These are phyloP conservation scores for Saturnispora besseyi DNA, from an alignment of 805 yeast species.

Conservation along the genomic window DNA sequence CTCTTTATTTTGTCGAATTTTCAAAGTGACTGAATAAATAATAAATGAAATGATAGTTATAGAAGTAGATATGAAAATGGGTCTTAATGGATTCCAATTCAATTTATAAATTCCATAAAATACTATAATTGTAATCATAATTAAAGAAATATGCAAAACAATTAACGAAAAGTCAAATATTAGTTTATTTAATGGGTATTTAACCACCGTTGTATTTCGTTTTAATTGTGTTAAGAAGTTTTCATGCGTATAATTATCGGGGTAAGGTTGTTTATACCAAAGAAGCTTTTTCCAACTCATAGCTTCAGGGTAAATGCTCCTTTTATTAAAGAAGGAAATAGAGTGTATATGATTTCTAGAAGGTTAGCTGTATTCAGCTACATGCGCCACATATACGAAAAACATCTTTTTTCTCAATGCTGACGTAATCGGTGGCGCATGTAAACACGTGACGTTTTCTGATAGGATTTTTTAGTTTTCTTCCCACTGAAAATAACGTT, in stretches of 20 bases:
- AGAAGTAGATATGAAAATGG: slow-evolving; percentile 29
- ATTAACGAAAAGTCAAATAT: slow-evolving; percentile 63
- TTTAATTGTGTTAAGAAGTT: slow-evolving; percentile 74
- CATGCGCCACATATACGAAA: no score
- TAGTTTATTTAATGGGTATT: slow-evolving; percentile 55
- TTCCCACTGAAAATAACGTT: no score
- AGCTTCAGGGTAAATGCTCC: no score
- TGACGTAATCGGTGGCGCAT: no score
- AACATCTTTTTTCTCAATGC: no score
- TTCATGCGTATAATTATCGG: slow-evolving; percentile 83
- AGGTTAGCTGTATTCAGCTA: no score
- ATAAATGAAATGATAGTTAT: slow-evolving; percentile 31
- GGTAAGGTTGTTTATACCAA: slow-evolving; percentile 78
- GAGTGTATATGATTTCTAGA: no score
- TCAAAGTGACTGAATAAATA: slow-evolving; percentile 23
- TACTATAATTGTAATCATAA: slow-evolving; percentile 55
- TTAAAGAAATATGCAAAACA: slow-evolving; percentile 54
- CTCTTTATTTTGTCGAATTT: slow-evolving; percentile 24
- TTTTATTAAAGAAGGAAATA: no score
- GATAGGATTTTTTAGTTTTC: no score
- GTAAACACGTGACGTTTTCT: no score
- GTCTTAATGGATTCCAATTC: slow-evolving; percentile 41
- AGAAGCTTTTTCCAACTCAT: slow-evolving; percentile 68
- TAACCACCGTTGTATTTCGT: slow-evolving; percentile 65
- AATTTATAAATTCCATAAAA: slow-evolving; percentile 52